Conservation (phyloP, 306 rosid genomes). For the Citrullus amarus region DNA sequence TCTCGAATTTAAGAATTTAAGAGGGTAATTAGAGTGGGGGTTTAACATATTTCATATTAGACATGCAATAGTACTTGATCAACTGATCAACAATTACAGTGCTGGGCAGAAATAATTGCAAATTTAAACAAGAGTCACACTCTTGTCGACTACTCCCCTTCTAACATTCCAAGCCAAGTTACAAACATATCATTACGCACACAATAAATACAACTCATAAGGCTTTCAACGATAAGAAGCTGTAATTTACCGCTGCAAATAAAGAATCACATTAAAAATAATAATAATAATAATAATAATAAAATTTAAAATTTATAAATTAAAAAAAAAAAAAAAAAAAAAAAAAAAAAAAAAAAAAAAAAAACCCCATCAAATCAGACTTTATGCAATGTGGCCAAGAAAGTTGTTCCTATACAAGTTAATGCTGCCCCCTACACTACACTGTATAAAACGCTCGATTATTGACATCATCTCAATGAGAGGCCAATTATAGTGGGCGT, state of each 20-base stretch:
- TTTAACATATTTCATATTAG: too few species aligned
- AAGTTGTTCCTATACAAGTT: slow-evolving; percentile 8
- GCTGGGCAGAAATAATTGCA: background rate
- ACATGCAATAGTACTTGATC: too few species aligned
- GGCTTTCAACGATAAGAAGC: background rate
- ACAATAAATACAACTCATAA: background rate
- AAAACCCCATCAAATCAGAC: background rate
- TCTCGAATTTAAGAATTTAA: too few species aligned
- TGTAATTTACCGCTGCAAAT: background rate
- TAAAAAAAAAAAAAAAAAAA: too few species aligned
- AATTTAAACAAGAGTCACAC: background rate
- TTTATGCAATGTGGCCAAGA: background rate
- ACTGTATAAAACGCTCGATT: background rate
- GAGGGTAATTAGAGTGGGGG: too few species aligned
- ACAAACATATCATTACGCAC: background rate
- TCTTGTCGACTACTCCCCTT: background rate
- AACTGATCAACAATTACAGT: too few species aligned
- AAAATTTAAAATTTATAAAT: too few species aligned
- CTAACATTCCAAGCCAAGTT: background rate
- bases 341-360: too few species aligned
- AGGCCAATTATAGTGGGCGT: background rate
- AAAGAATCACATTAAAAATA: background rate
- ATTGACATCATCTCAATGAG: background rate
- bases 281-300: too few species aligned
- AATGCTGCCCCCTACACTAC: background rate